These are phyloP conservation scores for Posidonia australis DNA, from an alignment of 106 monocot genomes.

Conservation along the genomic window DNA sequence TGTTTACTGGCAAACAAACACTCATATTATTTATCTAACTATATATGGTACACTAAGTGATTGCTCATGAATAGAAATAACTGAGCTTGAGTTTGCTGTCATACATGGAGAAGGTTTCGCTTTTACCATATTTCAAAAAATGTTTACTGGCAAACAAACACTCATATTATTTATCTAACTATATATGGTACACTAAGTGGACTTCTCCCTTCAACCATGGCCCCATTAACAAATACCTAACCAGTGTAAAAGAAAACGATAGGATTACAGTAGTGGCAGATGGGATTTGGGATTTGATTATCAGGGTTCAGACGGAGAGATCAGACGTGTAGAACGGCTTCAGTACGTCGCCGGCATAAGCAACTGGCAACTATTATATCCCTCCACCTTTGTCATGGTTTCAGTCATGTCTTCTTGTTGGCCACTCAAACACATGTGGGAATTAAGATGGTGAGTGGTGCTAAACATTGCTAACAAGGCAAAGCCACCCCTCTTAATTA, in stretches of 20 bases:
- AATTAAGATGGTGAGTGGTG: not conserved
- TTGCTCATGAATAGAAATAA: too few species aligned
- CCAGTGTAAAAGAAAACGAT: not conserved
- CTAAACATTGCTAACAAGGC: not conserved
- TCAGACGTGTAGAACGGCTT: not conserved
- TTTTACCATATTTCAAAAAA: too few species aligned
- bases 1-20: too few species aligned
- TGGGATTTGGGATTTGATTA: not conserved
- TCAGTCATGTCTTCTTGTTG: constrained; percentile 3
- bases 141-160: too few species aligned
- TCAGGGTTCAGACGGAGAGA: not conserved
- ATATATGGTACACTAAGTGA: too few species aligned
- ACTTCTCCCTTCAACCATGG: too few species aligned
- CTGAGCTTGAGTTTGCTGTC: too few species aligned
- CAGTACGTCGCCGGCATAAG: not conserved
- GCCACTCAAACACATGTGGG: not conserved
- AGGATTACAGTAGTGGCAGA: not conserved
- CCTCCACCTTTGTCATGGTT: constrained; percentile 1
- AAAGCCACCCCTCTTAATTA: not conserved
- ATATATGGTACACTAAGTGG: too few species aligned
- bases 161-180: too few species aligned
- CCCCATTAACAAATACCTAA: too few species aligned
- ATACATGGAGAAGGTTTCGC: too few species aligned
- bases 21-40: too few species aligned
- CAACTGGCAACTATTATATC: constrained; percentile 3